These are phyloP conservation scores for Halenospora varia DNA, from an alignment of 495 filamentous ascomycete species.

Conservation along the genomic window DNA sequence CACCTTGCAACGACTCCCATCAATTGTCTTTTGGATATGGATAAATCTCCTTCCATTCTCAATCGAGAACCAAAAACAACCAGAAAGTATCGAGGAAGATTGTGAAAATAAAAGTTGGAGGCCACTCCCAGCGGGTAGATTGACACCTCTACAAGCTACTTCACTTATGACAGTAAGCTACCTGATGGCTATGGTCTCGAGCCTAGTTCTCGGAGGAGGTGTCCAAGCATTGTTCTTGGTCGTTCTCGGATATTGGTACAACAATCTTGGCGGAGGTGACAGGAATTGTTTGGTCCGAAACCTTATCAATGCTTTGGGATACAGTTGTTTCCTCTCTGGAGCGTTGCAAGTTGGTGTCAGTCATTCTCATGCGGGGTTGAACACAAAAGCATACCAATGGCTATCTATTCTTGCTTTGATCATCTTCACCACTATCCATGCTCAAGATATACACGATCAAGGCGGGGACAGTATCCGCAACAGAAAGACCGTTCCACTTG, in stretches of 20 bases:
- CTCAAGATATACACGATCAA: constrained; percentile 47
- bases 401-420: constrained; percentile 10
- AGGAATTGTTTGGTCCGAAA: constrained; percentile 35
- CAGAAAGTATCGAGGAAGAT: constrained; percentile 42
- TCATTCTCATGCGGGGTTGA: neutral
- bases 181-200: constrained; percentile 28
- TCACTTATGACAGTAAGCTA: constrained; percentile 26
- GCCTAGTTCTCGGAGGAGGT: constrained; percentile 34
- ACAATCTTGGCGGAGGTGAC: constrained; percentile 45
- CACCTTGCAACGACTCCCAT: neutral
- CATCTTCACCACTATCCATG: constrained; percentile 42
- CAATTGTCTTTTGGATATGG: constrained; percentile 5
- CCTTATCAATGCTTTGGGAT: constrained; percentile 40
- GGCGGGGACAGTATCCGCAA: constrained; percentile 38
- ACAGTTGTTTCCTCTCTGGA: constrained; percentile 31
- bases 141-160: constrained; percentile 35
- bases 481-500: constrained; percentile 37
- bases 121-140: constrained; percentile 38
- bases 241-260: constrained; percentile 45
- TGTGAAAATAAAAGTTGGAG: constrained; percentile 55
- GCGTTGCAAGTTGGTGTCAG: constrained; percentile 10
- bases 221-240: constrained; percentile 32
- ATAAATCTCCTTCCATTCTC: constrained; percentile 37
- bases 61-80: constrained; percentile 44
- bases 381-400: neutral